Conservation (phyloP, 306 rosid species). For the Trifolium subterraneum region DNA sequence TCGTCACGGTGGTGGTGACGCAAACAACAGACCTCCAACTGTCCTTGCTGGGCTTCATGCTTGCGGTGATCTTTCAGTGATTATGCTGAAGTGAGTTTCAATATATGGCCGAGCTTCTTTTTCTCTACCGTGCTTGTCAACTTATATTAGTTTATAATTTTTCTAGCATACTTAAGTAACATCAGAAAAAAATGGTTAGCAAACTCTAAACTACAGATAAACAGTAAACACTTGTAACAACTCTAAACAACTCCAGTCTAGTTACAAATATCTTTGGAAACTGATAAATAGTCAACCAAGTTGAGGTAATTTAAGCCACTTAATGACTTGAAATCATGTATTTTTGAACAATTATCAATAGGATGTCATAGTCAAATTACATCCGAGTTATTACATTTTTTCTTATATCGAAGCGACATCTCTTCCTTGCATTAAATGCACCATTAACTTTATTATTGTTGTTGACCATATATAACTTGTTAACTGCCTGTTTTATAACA, state of each 20-base stretch:
- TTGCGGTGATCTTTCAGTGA: slow-evolving; percentile 94
- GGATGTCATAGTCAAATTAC: background rate
- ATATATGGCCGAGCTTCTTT: slow-evolving; percentile 23
- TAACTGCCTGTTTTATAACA: slow-evolving; percentile 7
- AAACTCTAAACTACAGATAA: slow-evolving; percentile 5
- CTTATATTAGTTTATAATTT: slow-evolving; percentile 16
- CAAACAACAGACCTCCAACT: slow-evolving; percentile 49
- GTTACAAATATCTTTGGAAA: background rate
- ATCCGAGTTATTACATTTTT: background rate
- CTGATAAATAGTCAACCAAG: background rate
- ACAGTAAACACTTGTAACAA: background rate
- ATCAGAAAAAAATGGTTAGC: background rate
- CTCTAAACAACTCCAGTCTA: background rate
- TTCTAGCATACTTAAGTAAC: background rate
- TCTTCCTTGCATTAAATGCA: slow-evolving; percentile 22
- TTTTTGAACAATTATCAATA: background rate
- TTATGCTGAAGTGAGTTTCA: slow-evolving; percentile 79
- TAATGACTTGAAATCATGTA: background rate
- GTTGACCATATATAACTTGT: slow-evolving; percentile 10
- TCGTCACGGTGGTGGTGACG: slow-evolving; percentile 42
- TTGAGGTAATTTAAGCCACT: background rate
- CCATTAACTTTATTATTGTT: slow-evolving; percentile 20
- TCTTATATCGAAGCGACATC: slow-evolving; percentile 4
- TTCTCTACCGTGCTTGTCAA: slow-evolving; percentile 9
- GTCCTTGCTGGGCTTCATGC: slow-evolving; percentile 99